phyloP scores from a whole-genome alignment of 2,329 filamentous ascomycete species.

The Colletotrichum melonis region DNA sequence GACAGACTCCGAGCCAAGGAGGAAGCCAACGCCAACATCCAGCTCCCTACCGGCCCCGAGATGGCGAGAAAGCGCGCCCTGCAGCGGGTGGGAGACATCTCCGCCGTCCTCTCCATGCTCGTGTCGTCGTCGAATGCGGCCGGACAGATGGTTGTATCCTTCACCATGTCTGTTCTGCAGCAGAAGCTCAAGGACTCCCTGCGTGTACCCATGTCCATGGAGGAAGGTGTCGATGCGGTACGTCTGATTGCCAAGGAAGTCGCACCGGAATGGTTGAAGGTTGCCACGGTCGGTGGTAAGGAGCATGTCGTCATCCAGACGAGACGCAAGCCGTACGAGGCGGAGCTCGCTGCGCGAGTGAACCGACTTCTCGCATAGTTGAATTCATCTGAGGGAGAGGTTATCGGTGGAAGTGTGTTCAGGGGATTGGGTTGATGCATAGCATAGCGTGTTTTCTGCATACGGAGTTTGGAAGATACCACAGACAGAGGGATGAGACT shows the following conservation, averaged over 20 bases:
- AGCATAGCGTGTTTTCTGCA: slow-evolving; percentile 15
- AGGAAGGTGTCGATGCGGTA: slow-evolving; percentile 63
- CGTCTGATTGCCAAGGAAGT: slow-evolving; percentile 64
- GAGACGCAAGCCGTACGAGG: slow-evolving; percentile 49
- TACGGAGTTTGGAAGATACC: slow-evolving; percentile 33
- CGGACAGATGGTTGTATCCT: slow-evolving; percentile 69
- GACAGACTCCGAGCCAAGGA: slow-evolving; percentile 82
- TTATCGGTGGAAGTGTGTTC: neutral
- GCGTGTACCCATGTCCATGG: slow-evolving; percentile 62
- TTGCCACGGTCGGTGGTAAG: slow-evolving; percentile 62
- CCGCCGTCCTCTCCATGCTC: slow-evolving; percentile 75
- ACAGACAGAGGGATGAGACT: neutral
- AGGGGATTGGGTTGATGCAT: neutral
- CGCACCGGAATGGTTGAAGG: slow-evolving; percentile 66
- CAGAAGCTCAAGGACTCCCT: slow-evolving; percentile 77
- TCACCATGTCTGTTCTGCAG: slow-evolving; percentile 71
- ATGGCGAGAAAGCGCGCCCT: slow-evolving; percentile 73
- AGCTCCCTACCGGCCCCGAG: slow-evolving; percentile 58
- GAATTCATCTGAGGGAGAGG: neutral
- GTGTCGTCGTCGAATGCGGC: slow-evolving; percentile 60
- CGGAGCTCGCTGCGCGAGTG: slow-evolving; percentile 31
- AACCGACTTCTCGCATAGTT: slow-evolving; percentile 21
- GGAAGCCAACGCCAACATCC: slow-evolving; percentile 58
- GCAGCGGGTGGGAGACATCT: slow-evolving; percentile 75
- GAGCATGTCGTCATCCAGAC: slow-evolving; percentile 69